Evolutionary conservation across 495 filamentous ascomycete species (phyloP).

Genomic region (Hypomontagnella monticulosa): DNA sequence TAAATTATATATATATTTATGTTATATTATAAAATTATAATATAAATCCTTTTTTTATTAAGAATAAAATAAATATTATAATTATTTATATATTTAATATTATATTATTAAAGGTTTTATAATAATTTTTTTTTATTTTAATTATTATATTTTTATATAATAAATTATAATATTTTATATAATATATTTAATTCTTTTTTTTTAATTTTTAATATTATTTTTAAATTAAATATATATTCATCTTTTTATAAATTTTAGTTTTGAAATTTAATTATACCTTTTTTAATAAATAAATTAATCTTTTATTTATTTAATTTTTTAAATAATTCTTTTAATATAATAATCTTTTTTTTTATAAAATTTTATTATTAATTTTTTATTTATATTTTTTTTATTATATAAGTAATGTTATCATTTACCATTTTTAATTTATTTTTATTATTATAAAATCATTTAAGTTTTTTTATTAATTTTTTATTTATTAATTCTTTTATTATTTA

Average conservation of each 20-base stretch:
- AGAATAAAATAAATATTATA: neutral
- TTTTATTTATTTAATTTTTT: neutral
- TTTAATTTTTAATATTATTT: neutral
- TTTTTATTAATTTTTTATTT: neutral
- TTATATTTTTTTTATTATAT: neutral
- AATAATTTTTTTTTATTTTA: neutral
- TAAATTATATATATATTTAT: neutral
- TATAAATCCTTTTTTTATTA: neutral
- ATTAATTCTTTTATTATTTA: neutral
- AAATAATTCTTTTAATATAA: neutral
- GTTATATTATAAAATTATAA: neutral
- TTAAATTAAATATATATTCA: neutral
- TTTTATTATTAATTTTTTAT: neutral
- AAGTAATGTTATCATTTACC: neutral
- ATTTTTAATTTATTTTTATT: neutral
- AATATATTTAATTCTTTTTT: neutral
- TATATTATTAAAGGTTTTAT: neutral
- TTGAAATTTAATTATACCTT: neutral
- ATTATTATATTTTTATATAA: neutral
- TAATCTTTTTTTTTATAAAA: neutral
- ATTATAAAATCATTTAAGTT: neutral
- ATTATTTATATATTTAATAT: neutral
- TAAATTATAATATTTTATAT: neutral
- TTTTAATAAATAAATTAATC: neutral
- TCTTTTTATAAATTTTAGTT: neutral